Base-by-base conservation (phyloP, 2,329 filamentous ascomycete species). In the Diplodia corticola region DNA sequence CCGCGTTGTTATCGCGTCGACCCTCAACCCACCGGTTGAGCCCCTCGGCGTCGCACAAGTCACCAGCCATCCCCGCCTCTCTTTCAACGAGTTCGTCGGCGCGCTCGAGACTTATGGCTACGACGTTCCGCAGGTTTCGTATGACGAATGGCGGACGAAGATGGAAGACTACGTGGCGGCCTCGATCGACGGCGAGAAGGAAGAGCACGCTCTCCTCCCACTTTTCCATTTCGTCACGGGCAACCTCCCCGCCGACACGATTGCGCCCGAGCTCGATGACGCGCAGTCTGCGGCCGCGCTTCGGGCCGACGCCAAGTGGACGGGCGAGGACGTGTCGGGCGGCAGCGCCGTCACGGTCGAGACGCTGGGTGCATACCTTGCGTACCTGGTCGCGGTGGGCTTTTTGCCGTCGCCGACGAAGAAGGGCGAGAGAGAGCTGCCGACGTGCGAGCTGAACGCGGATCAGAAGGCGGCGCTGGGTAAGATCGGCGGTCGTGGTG, bases 1-100 rank as follows among this genome's bases (percentile, higher is more conserved):
- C 1, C 84, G 87, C n/a, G 86, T 96, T 7, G 90, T 96, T 28
- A 87, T 92, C 20, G 91, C 93, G 0, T 83, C 89, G 5, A 85
- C 88, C 0, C 83, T 96, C 71, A 85, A 89, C 73, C 88, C 88
- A 0, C 83, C 87, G 0, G 70, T 76, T n/a, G 71, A 73, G 13
- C 81, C 81, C 3, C 78, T 87, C 3, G 81, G 85, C 67, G 91
- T 96, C 5, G 85, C 88, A 1, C 92, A 96, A 71, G 88, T 95
- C 55, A 96, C 92, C 1, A 86, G 86, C 2, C 91, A 93, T 76
- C 92, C 92, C 2, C 84, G 92, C 17, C 84, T 95, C 48, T 87
- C 87, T 2, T 89, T 93, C 83, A 92, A 90, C 78, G 84, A 92
- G 74, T 96, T 88, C 78, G 83, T 95, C n/a, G 84, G 85, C 22